These are phyloP conservation scores for Lentinus brumalis DNA, from an alignment of 768 basidiomycete genomes.

Conservation along the genomic window DNA sequence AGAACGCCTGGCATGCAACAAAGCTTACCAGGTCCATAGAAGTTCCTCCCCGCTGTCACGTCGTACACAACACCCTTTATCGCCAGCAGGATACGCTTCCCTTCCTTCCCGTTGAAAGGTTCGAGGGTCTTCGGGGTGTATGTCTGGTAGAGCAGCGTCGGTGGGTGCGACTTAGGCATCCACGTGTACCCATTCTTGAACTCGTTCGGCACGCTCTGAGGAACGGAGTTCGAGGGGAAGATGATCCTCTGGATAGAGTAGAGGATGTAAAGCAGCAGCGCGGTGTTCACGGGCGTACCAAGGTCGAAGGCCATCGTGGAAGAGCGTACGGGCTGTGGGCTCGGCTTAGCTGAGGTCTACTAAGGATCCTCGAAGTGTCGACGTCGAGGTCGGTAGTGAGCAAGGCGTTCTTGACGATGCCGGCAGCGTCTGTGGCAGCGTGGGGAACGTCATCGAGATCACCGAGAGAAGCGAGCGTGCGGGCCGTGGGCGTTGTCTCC, in stretches of 20 bases:
- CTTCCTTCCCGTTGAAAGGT: slow-evolving; percentile 64
- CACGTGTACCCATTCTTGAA: slow-evolving; percentile 89
- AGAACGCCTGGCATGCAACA: background rate
- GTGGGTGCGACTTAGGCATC: slow-evolving; percentile 84
- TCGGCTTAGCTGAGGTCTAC: no score
- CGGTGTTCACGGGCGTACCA: slow-evolving; percentile 79
- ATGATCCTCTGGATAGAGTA: slow-evolving; percentile 76
- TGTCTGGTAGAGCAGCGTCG: slow-evolving; percentile 72
- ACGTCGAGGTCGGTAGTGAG: no score
- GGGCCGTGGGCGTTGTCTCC: background rate
- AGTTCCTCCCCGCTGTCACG: slow-evolving; percentile 83
- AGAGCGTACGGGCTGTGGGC: background rate
- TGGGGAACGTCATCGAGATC: background rate
- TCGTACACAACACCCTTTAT: slow-evolving; percentile 92
- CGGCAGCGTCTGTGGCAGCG: no score
- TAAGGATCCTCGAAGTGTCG: no score
- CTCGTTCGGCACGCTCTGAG: slow-evolving; percentile 57
- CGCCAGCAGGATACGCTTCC: slow-evolving; percentile 78
- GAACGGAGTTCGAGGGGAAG: slow-evolving; percentile 61
- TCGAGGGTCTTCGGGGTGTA: slow-evolving; percentile 79
- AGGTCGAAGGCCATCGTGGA: slow-evolving; percentile 42
- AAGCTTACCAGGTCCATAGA: slow-evolving; percentile 90
- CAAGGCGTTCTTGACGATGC: no score
- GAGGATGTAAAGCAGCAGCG: slow-evolving; percentile 74
- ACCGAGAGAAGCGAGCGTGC: background rate